Percentiles rank a stretch among this genome's conserved stretches.
Evolutionary conservation across 495 filamentous ascomycete species (phyloP).

Genomic region (Trichoderma erinaceum): DNA sequence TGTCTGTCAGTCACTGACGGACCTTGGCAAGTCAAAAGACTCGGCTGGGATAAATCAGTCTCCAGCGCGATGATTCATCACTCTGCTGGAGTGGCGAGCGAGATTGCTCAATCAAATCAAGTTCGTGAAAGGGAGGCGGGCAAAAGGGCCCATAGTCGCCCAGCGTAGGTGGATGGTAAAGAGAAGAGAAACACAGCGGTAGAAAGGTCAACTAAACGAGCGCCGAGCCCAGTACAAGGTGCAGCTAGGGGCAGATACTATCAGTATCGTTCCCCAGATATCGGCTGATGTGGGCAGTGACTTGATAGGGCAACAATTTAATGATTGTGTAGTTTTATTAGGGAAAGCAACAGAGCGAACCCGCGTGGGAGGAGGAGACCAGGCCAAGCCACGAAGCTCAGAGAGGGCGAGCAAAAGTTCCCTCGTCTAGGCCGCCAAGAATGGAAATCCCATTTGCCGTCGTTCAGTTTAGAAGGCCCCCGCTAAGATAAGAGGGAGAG

Average conservation of each 20-base stretch:
- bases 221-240: neutral
- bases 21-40: conserved; percentile 8
- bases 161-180: neutral
- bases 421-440: conserved; percentile 1
- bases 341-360: neutral
- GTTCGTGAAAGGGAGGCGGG: conserved; percentile 9
- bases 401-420: conserved; percentile 13
- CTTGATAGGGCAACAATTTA: conserved; percentile 10
- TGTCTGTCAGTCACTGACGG: conserved; percentile 12
- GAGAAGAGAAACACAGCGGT: conserved; percentile 6
- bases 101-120: conserved; percentile 3
- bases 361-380: neutral
- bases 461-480: conserved; percentile 11
- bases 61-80: conserved; percentile 12
- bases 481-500: conserved; percentile 8
- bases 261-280: conserved; percentile 17
- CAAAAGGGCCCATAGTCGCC: conserved; percentile 11
- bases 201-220: conserved; percentile 6
- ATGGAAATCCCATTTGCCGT: conserved; percentile 12
- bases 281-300: conserved; percentile 15
- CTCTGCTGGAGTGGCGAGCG: conserved; percentile 10
- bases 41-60: conserved; percentile 13
- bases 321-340: neutral
- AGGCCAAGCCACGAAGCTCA: conserved; percentile 10
- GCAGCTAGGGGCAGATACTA: conserved; percentile 6